Percentiles rank a stretch among this genome's conserved stretches.
phyloP scores from a whole-genome alignment of 23 red algal genomes.

The Gracilaria gracilis region DNA sequence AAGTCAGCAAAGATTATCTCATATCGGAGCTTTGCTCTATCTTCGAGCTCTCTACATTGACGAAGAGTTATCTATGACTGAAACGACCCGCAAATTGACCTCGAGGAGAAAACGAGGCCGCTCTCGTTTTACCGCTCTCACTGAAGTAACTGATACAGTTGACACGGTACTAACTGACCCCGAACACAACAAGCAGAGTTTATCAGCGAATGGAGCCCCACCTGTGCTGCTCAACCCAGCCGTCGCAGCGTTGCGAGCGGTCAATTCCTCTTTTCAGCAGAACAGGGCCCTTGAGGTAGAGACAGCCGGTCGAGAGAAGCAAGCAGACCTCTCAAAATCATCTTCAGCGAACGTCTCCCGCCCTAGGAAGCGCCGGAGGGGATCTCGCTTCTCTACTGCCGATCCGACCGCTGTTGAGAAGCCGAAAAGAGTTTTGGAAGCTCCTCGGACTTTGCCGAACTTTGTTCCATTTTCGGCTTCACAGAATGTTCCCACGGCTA shows the following conservation, averaged over 20 bases:
- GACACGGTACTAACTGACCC: not conserved
- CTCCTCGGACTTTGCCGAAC: not conserved
- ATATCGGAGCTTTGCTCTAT: not conserved
- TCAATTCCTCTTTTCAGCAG: constrained; percentile 10
- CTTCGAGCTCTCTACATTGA: not conserved
- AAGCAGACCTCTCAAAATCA: not conserved
- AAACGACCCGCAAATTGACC: constrained; percentile 2
- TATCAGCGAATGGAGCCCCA: not conserved
- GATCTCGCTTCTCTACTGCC: constrained; percentile 7
- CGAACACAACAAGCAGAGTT: not conserved
- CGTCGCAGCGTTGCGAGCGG: constrained; percentile 16
- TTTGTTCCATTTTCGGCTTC: not conserved
- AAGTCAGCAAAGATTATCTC: constrained; percentile 12
- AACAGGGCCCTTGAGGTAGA: not conserved
- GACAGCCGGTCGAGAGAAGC: not conserved
- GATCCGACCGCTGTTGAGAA: not conserved
- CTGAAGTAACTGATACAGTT: constrained; percentile 21
- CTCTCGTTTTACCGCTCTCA: constrained; percentile 34
- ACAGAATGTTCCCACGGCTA: not conserved
- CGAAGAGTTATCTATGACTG: constrained; percentile 19
- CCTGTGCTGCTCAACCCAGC: constrained; percentile 12
- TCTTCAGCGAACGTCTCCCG: not conserved
- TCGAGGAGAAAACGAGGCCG: constrained; percentile 19
- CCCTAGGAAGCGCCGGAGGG: not conserved
- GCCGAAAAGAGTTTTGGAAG: not conserved